Evolutionary conservation across 345 rosid genomes (phyloP), one percentile per base, ranked within the genome.

Genomic region (Atalantia buxifolia): DNA sequence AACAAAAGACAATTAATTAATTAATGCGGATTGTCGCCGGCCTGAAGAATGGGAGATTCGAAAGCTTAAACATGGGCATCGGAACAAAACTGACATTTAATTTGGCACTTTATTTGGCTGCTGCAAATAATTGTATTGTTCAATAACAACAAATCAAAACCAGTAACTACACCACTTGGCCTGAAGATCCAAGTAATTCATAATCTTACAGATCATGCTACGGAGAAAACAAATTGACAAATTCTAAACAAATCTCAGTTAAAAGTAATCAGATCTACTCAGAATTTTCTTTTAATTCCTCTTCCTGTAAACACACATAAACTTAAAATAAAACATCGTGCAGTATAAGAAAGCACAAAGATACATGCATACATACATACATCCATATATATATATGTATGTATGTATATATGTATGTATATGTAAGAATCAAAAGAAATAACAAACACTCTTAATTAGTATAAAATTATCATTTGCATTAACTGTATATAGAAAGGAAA

Each of bases 251-350:
- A 38, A 18, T 61, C 16, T 24, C 8, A 18, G 57, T 9, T 27
- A 42, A 42, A 19, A 12, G n/a, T 5, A 48, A 62, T 40, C 69
- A 62, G 77, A 74, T 74, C 77, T 74, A 33, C 69, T 62, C 5
- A 19, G 13, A 31, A 27, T 16, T 40, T 2, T 50, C 19, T 28
- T 31, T 27, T 53, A 21, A n/a, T 71, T 38, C 25, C 56, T 8
- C 67, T 45, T 25, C 27, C 36, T 74, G 21, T 24, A 36, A 6
- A 28, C 67, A 25, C 50, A 25, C 16, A 18, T 24, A 61, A 42
- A 61, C 30, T 30, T 53, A 19, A 13, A 53, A 31, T 71, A 55
- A 53, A 61, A 55, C 31, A 22, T 30, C 63, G 10, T 55, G 75
- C 28, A 31, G 62, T 53, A 18, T 9, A 50, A 53, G 45, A 21